Evolutionary conservation across 208 protist species (phyloP).

Genomic region (Phytomonas francai): DNA sequence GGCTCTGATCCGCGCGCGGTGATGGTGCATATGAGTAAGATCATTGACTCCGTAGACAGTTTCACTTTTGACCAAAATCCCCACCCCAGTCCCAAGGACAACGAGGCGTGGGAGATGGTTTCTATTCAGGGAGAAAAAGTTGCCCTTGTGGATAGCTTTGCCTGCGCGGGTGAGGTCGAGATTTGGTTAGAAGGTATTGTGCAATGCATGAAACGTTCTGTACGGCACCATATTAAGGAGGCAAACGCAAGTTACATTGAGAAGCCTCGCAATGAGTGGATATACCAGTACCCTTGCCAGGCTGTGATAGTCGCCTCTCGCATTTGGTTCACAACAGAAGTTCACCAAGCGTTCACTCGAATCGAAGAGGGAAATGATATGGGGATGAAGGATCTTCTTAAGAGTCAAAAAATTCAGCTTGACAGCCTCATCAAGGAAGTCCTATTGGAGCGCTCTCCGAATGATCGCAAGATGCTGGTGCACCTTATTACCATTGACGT

Average conservation of each 20-base stretch:
- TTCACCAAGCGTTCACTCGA: constrained; percentile 96
- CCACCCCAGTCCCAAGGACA: constrained; percentile 24
- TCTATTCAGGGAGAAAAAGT: constrained; percentile 94
- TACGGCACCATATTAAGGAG: constrained; percentile 84
- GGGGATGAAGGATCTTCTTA: constrained; percentile 96
- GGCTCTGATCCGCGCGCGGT: constrained; percentile 91
- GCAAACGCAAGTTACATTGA: constrained; percentile 93
- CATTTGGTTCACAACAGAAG: constrained; percentile 97
- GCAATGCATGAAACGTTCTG: constrained; percentile 70
- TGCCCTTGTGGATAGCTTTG: constrained; percentile 81
- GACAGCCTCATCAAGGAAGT: constrained; percentile 93
- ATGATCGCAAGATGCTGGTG: constrained; percentile 96
- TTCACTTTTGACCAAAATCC: constrained; percentile 89
- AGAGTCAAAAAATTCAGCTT: constrained; percentile 92
- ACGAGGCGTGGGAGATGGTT: constrained; percentile 89
- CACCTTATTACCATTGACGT: constrained; percentile 98
- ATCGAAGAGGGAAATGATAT: constrained; percentile 97
- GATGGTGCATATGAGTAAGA: constrained; percentile 95
- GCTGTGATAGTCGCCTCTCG: constrained; percentile 92
- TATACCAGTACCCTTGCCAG: constrained; percentile 96
- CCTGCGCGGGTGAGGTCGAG: constrained; percentile 95
- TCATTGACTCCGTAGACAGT: constrained; percentile 91
- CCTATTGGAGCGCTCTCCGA: constrained; percentile 84
- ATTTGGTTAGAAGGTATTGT: constrained; percentile 94
- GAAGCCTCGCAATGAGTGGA: constrained; percentile 94